Percentiles rank a stretch among this genome's conserved stretches.
phyloP scores from a whole-genome alignment of 306 rosid species.

The Macrotyloma uniflorum region DNA sequence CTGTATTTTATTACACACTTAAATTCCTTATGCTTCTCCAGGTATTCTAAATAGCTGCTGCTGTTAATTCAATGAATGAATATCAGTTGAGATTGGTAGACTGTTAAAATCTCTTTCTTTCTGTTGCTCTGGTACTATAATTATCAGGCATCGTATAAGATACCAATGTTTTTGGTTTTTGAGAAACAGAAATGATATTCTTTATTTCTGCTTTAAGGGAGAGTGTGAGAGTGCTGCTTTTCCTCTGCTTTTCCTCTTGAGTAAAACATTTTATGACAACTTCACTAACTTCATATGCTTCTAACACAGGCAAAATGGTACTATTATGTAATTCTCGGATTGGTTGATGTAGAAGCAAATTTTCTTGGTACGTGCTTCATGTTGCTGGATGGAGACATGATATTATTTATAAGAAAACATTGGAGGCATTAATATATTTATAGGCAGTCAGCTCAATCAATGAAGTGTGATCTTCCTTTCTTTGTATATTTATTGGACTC shows the following conservation, averaged over 20 bases:
- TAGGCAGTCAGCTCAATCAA: slow-evolving; percentile 5
- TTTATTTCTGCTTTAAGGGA: slow-evolving; percentile 4
- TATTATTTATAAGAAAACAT: background rate
- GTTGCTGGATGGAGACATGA: background rate
- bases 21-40: background rate
- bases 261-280: background rate
- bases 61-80: background rate
- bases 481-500: background rate
- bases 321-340: slow-evolving; percentile 74
- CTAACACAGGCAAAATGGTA: slow-evolving; percentile 85
- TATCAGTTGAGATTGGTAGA: background rate
- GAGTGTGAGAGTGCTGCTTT: background rate
- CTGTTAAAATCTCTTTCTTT: background rate
- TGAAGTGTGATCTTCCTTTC: background rate
- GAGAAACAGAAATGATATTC: background rate
- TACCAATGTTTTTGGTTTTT: background rate
- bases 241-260: background rate
- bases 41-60: background rate
- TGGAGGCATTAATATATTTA: slow-evolving; percentile 6
- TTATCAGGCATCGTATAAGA: no score
- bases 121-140: no score
- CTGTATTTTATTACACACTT: background rate
- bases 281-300: slow-evolving; percentile 22
- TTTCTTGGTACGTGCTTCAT: slow-evolving; percentile 69
- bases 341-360: slow-evolving; percentile 96